Percentiles rank a stretch among this genome's conserved stretches.
phyloP scores from a whole-genome alignment of 208 protist species.

The Vickermania spadyakhi region DNA sequence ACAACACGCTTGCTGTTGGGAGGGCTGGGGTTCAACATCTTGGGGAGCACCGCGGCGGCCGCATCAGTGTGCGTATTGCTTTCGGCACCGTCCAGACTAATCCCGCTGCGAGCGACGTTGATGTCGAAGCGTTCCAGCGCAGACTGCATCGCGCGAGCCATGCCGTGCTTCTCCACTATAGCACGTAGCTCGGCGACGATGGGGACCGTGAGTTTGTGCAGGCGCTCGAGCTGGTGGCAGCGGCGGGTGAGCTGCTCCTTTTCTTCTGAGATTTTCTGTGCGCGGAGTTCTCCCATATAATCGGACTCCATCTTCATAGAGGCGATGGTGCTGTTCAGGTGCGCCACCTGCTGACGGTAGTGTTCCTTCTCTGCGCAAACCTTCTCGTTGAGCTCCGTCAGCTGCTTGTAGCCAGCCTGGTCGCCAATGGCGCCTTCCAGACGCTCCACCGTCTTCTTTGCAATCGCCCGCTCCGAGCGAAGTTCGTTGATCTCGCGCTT shows the following conservation, averaged over 20 bases:
- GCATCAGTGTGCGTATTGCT: neutral
- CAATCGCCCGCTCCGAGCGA: constrained; percentile 50
- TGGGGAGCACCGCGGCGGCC: constrained; percentile 7
- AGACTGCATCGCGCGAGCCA: constrained; percentile 26
- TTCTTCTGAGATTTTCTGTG: constrained; percentile 67
- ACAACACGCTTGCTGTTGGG: neutral
- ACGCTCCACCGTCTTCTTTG: constrained; percentile 79
- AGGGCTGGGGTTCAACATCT: constrained; percentile 5
- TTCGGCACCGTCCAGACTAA: neutral
- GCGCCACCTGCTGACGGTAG: constrained; percentile 30
- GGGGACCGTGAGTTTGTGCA: constrained; percentile 40
- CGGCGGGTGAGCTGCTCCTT: constrained; percentile 53
- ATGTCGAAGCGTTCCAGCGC: constrained; percentile 52
- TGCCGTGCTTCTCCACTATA: constrained; percentile 41
- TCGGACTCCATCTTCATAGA: constrained; percentile 69
- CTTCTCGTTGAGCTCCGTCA: constrained; percentile 68
- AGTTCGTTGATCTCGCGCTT: constrained; percentile 47
- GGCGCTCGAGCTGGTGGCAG: constrained; percentile 51
- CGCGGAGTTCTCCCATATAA: constrained; percentile 54
- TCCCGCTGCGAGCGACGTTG: constrained; percentile 13
- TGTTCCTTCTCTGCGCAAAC: constrained; percentile 43
- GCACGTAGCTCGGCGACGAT: constrained; percentile 57
- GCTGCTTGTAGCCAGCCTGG: constrained; percentile 50
- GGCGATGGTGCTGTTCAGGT: constrained; percentile 49
- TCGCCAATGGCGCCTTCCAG: constrained; percentile 73